A percentile compares a stretch with the other conserved stretches of the same genome.
These are phyloP conservation scores for Saccharomycopsis sp. DNA, from an alignment of 805 yeast species.

Conservation along the genomic window DNA sequence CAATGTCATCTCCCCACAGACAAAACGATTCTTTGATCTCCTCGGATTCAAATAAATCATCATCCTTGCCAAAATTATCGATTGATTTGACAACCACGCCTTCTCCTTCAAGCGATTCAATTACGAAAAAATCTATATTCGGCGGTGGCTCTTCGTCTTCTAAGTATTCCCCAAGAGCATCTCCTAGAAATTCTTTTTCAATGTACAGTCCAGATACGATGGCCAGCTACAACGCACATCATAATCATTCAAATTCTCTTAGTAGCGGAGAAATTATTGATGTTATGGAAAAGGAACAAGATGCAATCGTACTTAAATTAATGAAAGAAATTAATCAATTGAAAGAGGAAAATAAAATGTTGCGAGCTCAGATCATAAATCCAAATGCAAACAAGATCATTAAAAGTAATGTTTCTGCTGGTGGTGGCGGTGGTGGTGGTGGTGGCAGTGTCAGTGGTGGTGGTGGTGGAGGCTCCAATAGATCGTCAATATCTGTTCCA, in stretches of 20 bases:
- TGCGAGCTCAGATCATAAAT: conserved; percentile 30
- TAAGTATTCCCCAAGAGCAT: too few species aligned
- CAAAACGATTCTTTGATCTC: too few species aligned
- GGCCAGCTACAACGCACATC: too few species aligned
- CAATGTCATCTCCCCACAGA: too few species aligned
- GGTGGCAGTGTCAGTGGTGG: not conserved
- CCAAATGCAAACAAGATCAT: conserved; percentile 5
- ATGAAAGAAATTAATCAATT: conserved; percentile 54
- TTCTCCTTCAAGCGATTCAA: too few species aligned
- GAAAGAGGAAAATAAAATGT: conserved; percentile 44
- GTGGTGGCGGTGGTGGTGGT: not conserved
- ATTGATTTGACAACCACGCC: too few species aligned
- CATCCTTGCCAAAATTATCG: too few species aligned
- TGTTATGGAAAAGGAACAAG: conserved; percentile 67
- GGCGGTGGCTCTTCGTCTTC: too few species aligned
- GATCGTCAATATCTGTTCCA: not conserved
- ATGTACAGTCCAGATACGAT: not conserved
- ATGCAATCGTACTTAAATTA: conserved; percentile 59
- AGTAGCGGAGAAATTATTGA: conserved; percentile 45
- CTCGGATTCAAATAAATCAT: too few species aligned
- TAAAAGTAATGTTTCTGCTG: not conserved
- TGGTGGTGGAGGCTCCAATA: not conserved
- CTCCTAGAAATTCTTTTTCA: conserved; percentile 4
- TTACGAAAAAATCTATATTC: too few species aligned
- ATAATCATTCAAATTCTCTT: conserved; percentile 24